Evolutionary conservation across 352 stramenopile species (phyloP).

Genomic region (Phytophthora idaei): DNA sequence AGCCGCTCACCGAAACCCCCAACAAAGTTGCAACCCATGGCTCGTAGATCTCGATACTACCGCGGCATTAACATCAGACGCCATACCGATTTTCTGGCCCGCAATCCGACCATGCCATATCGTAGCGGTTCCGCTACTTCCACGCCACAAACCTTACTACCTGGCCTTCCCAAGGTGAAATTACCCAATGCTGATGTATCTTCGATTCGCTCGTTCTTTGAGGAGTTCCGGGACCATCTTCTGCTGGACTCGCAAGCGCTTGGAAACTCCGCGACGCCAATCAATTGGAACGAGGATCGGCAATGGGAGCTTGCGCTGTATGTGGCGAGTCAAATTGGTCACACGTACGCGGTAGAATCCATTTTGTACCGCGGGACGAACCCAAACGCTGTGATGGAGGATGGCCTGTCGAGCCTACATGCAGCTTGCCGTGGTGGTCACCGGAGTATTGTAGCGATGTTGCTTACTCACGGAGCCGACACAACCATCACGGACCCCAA

Average conservation of each 20-base stretch:
- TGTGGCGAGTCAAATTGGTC: slow-evolving; percentile 53
- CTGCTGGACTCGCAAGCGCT: slow-evolving; percentile 40
- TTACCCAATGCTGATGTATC: slow-evolving; percentile 38
- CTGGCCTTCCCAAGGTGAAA: slow-evolving; percentile 47
- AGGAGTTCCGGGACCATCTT: slow-evolving; percentile 56
- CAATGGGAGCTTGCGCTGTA: slow-evolving; percentile 66
- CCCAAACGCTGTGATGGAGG: slow-evolving; percentile 44
- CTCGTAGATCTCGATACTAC: slow-evolving; percentile 26
- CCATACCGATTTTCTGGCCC: slow-evolving; percentile 27
- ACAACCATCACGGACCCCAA: slow-evolving; percentile 43
- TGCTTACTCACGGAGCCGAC: slow-evolving; percentile 53
- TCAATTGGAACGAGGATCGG: slow-evolving; percentile 32
- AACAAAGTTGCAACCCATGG: slow-evolving; percentile 10
- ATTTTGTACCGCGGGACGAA: slow-evolving; percentile 52
- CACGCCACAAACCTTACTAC: slow-evolving; percentile 27
- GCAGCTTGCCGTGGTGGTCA: slow-evolving; percentile 51
- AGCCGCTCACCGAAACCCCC: not conserved
- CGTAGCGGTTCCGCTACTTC: not conserved
- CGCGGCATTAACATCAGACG: slow-evolving; percentile 22
- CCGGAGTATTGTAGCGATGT: slow-evolving; percentile 46
- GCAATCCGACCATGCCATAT: slow-evolving; percentile 23
- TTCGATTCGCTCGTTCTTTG: slow-evolving; percentile 47
- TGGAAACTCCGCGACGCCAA: slow-evolving; percentile 16
- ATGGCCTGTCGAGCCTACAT: slow-evolving; percentile 54
- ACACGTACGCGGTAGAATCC: slow-evolving; percentile 48